Evolutionary conservation across 805 yeast species (phyloP), one percentile per base, ranked within the genome.

Genomic region (Henningerozyma blattae): DNA sequence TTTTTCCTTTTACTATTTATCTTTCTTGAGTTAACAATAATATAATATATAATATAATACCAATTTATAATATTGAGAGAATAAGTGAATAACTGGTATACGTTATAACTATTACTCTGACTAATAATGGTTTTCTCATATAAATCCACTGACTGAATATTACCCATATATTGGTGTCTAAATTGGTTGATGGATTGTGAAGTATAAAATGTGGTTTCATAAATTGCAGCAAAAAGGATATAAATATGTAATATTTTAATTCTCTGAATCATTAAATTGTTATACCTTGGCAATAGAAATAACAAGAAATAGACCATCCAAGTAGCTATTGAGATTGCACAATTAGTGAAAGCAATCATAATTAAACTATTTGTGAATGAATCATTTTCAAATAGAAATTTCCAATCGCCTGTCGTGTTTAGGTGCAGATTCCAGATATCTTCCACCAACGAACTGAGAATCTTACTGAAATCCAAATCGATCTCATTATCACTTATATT

Each of bases 221-320:
- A 62, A 1, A 70, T 55, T 12, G 84, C 72, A 36, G 67, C 68
- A 34, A 73, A 59, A 15, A 75, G 43, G n/a, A 79, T 72, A 4
- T 81, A 72, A 8, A 75, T 20, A 27, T 69, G 70, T 25, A 82
- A 67, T 29, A 75, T 52, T 24, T 31, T 24, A 27, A 61, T 49
- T 4, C 87, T 85, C 35, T 78, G 70, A 18, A 70, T 59, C 42
- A 71, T 71, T n/a, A n/a, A n/a, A 27, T 42, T 51, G 30, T 45
- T 47, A 15, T 43, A 46, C 68, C 71, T 15, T 73, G 55, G 53
- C 29, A 54, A 67, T 22, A 82, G 50, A 15, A 70, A 47, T 28
- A 79, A 59, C 22, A 80, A 54, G 14, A 79, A 39, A 33, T 77
- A 56, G 18, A 83, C 59, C 73, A 81, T 72, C 93, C 93, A 83